Percentiles rank a stretch among this genome's conserved stretches.
These are phyloP conservation scores for Sphagnum fallax DNA, from an alignment of 228 moss, liverwort and hornwort species.

Conservation along the genomic window DNA sequence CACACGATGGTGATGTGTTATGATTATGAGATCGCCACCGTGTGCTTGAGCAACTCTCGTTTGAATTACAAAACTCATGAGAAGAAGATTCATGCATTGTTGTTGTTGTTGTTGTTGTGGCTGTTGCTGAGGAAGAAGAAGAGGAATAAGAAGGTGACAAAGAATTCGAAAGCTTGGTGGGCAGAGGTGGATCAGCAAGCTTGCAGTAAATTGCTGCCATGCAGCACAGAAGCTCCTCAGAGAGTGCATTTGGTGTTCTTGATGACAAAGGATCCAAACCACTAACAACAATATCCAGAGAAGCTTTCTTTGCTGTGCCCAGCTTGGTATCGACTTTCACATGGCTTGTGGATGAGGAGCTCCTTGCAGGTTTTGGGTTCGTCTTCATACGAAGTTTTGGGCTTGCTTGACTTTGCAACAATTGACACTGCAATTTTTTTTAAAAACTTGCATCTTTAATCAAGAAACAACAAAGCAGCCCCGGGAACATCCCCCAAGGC, in stretches of 20 bases:
- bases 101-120: too few species aligned
- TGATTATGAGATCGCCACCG: constrained; percentile 45
- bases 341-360: too few species aligned
- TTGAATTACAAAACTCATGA: constrained; percentile 26
- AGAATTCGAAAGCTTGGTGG: constrained; percentile 16
- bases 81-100: constrained; percentile 29
- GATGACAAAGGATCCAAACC: background rate
- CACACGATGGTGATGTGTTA: constrained; percentile 5
- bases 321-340: too few species aligned
- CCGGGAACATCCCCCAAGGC: too few species aligned
- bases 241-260: constrained; percentile 38
- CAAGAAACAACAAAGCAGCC: too few species aligned
- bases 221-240: constrained; percentile 78
- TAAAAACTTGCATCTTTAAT: too few species aligned
- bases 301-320: too few species aligned
- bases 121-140: constrained; percentile 36
- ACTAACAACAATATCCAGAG: too few species aligned
- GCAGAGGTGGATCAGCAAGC: constrained; percentile 75
- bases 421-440: too few species aligned
- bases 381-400: too few species aligned
- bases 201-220: constrained; percentile 95
- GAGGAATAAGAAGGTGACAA: constrained; percentile 67
- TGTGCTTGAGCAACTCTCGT: constrained; percentile 61
- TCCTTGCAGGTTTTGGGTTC: too few species aligned
- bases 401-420: too few species aligned